Percentiles rank a stretch among this genome's conserved stretches.
phyloP scores from a whole-genome alignment of 2,329 filamentous ascomycete species.

The Lasiodiplodia theobromae region DNA sequence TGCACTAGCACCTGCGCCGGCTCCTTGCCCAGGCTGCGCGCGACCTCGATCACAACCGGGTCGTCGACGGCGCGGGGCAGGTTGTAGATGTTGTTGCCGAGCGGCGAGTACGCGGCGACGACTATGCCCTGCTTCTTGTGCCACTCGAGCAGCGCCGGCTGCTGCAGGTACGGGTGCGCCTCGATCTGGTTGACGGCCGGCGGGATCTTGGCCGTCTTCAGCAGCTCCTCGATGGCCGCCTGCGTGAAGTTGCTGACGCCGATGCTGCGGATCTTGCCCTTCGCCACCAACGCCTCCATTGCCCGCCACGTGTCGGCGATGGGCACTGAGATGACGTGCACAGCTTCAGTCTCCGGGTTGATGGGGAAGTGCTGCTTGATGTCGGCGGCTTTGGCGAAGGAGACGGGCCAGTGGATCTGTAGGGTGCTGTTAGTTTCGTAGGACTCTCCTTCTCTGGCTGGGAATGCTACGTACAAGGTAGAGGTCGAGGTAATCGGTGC shows the following conservation, averaged over 20 bases:
- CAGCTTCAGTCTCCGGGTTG: slow-evolving; percentile 62
- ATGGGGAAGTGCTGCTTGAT: slow-evolving; percentile 60
- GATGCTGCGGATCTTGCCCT: slow-evolving; percentile 50
- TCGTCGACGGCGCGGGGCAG: slow-evolving; percentile 73
- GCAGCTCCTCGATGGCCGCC: slow-evolving; percentile 33
- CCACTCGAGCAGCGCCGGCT: slow-evolving; percentile 64
- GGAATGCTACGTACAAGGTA: slow-evolving; percentile 42
- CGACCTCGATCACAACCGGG: slow-evolving; percentile 68
- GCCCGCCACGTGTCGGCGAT: slow-evolving; percentile 53
- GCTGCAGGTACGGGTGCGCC: slow-evolving; percentile 72
- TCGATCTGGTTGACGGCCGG: slow-evolving; percentile 68
- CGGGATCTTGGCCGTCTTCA: slow-evolving; percentile 45
- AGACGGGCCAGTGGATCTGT: slow-evolving; percentile 69
- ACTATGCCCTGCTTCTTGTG: slow-evolving; percentile 57
- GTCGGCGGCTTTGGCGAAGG: slow-evolving; percentile 78
- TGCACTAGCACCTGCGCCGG: slow-evolving; percentile 83
- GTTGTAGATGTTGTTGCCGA: slow-evolving; percentile 67
- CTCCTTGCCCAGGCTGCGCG: slow-evolving; percentile 74
- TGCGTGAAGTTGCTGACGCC: slow-evolving; percentile 44
- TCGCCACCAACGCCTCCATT: slow-evolving; percentile 49
- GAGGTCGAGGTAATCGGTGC: slow-evolving; percentile 68
- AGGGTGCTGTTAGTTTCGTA: slow-evolving; percentile 38
- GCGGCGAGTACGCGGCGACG: slow-evolving; percentile 55
- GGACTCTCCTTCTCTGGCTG: background rate
- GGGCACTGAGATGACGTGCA: slow-evolving; percentile 48